A percentile compares a stretch with the other conserved stretches of the same genome.
These are phyloP conservation scores for Sanghuangporus baumii DNA, from an alignment of 1,284 basidiomycete species.

Conservation along the genomic window DNA sequence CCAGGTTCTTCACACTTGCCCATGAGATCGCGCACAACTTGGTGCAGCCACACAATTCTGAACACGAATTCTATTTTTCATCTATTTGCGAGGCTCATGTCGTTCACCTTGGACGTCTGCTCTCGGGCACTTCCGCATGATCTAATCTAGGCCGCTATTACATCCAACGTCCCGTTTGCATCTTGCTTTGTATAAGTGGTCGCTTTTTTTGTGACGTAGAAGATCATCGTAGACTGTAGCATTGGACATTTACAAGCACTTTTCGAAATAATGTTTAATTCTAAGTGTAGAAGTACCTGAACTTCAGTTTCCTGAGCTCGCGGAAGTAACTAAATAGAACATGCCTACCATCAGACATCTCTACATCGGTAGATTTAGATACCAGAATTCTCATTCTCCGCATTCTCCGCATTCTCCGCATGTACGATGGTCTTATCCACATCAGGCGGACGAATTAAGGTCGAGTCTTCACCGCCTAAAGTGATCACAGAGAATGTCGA, in stretches of 20 bases:
- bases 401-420: not conserved
- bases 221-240: not conserved
- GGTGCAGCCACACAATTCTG: conserved; percentile 71
- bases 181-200: not conserved
- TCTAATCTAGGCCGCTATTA: not conserved
- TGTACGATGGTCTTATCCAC: not conserved
- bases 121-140: not conserved
- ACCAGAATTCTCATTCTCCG: not conserved
- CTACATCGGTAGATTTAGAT: not conserved
- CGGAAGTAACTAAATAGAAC: not conserved
- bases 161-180: not conserved
- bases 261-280: too few relatives aligned
- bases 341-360: not conserved
- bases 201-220: not conserved
- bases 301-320: too few relatives aligned
- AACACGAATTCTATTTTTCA: conserved; percentile 93
- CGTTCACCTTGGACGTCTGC: conserved; percentile 1
- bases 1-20: conserved; percentile 85
- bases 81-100: conserved; percentile 75
- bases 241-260: not conserved
- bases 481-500: conserved; percentile 4
- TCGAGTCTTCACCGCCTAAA: conserved; percentile 6
- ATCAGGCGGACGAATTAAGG: conserved; percentile 6
- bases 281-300: too few relatives aligned
- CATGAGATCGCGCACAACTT: conserved; percentile 90